phyloP scores from a whole-genome alignment of 1,284 basidiomycete species.

The Fomitopsis pinicola region DNA sequence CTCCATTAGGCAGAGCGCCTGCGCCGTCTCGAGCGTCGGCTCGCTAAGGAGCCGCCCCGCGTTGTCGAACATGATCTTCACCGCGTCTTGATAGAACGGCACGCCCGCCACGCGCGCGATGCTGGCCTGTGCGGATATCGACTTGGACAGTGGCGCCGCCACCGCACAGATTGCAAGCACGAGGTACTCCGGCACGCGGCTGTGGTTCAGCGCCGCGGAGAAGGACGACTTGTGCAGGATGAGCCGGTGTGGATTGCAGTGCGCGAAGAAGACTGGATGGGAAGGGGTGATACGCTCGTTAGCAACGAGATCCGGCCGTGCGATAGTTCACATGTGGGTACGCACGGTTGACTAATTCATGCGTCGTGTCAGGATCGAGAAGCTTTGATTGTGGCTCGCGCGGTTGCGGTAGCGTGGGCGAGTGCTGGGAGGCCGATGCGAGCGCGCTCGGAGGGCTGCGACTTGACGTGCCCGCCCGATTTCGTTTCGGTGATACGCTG shows the following conservation, averaged over 20 bases:
- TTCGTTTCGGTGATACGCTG: not conserved
- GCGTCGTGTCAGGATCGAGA: conserved; percentile 59
- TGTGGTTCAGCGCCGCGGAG: conserved; percentile 54
- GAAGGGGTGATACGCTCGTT: conserved; percentile 2
- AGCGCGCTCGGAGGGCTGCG: not conserved
- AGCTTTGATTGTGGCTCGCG: conserved; percentile 10
- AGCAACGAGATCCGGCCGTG: conserved; percentile 6
- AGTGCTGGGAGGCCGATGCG: conserved; percentile 1
- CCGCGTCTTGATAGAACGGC: conserved; percentile 62
- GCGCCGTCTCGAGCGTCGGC: conserved; percentile 55
- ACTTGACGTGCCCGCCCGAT: not conserved
- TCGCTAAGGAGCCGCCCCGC: conserved; percentile 55
- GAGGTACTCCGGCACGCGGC: conserved; percentile 62
- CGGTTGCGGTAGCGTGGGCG: not conserved
- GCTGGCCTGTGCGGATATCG: conserved; percentile 51
- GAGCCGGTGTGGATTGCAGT: conserved; percentile 69
- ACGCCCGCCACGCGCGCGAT: conserved; percentile 60
- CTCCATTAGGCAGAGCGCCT: conserved; percentile 68
- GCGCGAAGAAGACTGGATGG: conserved; percentile 70
- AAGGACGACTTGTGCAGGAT: conserved; percentile 77
- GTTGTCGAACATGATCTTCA: conserved; percentile 66
- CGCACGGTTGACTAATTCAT: conserved; percentile 73
- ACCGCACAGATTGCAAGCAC: conserved; percentile 70
- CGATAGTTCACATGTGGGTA: conserved; percentile 10
- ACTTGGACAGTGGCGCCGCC: conserved; percentile 68